Percentiles rank a stretch among this genome's conserved stretches.
Evolutionary conservation across 371 early-diverging fungal genomes (phyloP).

Genomic region (Mucor velutinosus): DNA sequence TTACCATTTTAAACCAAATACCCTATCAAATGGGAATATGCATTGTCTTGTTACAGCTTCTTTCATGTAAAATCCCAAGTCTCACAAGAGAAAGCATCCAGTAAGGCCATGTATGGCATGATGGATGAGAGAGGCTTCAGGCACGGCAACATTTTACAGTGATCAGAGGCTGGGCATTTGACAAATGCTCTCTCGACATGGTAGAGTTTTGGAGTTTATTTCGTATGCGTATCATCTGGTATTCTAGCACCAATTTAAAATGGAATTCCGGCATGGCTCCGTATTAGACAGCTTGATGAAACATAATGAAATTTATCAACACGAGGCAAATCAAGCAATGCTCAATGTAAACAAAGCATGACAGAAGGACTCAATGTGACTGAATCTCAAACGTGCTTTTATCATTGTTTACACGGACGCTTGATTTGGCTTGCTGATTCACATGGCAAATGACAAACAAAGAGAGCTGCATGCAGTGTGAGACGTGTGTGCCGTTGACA

Average conservation of each 20-base stretch:
- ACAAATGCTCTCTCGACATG: too few relatives aligned
- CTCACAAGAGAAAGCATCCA: not conserved
- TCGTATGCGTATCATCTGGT: too few relatives aligned
- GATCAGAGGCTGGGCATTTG: too few relatives aligned
- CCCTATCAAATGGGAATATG: not conserved
- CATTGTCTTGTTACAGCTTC: not conserved
- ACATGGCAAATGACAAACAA: too few relatives aligned
- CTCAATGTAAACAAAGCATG: not conserved
- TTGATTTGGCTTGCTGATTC: too few relatives aligned
- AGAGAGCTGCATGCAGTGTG: too few relatives aligned
- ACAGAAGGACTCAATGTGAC: too few relatives aligned
- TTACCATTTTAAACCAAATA: not conserved
- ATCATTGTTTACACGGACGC: not conserved
- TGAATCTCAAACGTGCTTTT: not conserved
- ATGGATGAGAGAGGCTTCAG: too few relatives aligned
- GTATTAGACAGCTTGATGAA: not conserved
- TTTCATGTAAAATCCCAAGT: not conserved
- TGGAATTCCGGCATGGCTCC: not conserved
- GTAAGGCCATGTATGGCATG: not conserved
- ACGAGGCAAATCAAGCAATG: not conserved
- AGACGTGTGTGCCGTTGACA: too few relatives aligned
- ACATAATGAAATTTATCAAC: not conserved
- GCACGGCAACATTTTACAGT: too few relatives aligned
- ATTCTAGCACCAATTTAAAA: too few relatives aligned
- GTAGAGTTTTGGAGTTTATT: too few relatives aligned